Base-by-base conservation (phyloP, 495 filamentous ascomycete genomes). In the Acidomyces sp. region DNA sequence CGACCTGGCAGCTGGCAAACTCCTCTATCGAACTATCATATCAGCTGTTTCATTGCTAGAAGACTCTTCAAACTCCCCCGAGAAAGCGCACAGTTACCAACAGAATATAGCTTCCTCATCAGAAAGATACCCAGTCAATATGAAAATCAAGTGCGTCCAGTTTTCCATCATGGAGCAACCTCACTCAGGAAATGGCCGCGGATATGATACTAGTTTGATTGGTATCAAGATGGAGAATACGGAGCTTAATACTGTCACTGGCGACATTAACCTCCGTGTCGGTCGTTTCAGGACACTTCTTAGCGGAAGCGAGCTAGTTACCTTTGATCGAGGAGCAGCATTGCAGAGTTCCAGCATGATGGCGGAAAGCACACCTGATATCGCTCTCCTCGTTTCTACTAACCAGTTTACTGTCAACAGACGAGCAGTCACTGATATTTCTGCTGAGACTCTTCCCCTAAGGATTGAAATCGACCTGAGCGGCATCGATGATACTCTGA, bases 401-500 rank as follows among this genome's bases (percentile, higher is more conserved):
- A 37, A 22, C 23, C 36, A 41, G 16, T 13, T 15, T 6, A 37
- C 37, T 2, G 15, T 34, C 11, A 12, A 25, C 3, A 29, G 32
- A 30, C 23, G 27, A 4, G 27, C 37, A 12, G 38, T 37, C 4
- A 38, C 29, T 4, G 46, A 68, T 30, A 56, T 83, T 18, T 72
- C 80, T n/a, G 51, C 93, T n/a, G 70, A 68, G n/a, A 93, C 86
- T 2, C 66, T 90, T 11, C 85, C 88, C 2, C 57, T 96, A 1
- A 74, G 79, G 39, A 43, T 96, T 4, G 71, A 72, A 41, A 55
- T 96, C 20, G 82, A 96, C 59, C 65, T 94, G 9, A 78, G 78
- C 45, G 74, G 71, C 27, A 53, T 96, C 10, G 92, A 99, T 48
- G 88, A 93, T 37, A 80, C 80, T 3, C 72, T 96, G 37, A 72